A percentile compares a stretch with the other conserved stretches of the same genome.
phyloP scores from a whole-genome alignment of 345 rosid genomes.

The Anastatica hierochuntica region DNA sequence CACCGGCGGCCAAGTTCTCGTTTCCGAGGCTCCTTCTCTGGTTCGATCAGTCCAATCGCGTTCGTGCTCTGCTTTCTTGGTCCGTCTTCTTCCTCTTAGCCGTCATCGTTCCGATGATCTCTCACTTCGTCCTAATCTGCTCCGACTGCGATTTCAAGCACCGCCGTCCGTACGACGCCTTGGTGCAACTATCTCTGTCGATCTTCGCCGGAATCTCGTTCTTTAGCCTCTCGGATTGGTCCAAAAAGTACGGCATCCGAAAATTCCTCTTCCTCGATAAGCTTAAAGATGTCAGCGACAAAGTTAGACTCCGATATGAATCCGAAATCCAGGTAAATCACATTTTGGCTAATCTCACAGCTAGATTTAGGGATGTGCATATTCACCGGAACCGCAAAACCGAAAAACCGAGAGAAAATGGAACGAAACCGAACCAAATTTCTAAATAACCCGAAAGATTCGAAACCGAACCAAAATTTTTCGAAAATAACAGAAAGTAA shows the following conservation, averaged over 20 bases:
- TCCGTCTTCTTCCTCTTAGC: slow-evolving; percentile 56
- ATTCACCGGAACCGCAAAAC: too few relatives aligned
- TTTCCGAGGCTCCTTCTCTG: slow-evolving; percentile 19
- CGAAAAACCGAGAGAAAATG: too few relatives aligned
- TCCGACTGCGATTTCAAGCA: slow-evolving; percentile 45
- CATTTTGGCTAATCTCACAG: background rate
- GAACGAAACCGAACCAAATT: too few relatives aligned
- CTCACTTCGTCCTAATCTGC: slow-evolving; percentile 59
- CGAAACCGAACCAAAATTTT: too few relatives aligned
- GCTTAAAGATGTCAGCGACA: slow-evolving; percentile 41
- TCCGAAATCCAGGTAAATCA: slow-evolving; percentile 48
- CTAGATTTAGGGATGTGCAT: background rate
- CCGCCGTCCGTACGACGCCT: slow-evolving; percentile 57
- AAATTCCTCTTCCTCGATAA: slow-evolving; percentile 68
- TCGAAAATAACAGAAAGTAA: too few relatives aligned
- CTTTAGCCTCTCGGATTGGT: slow-evolving; percentile 49
- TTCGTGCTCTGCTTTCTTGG: slow-evolving; percentile 51
- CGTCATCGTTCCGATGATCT: slow-evolving; percentile 50
- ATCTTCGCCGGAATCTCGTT: slow-evolving; percentile 63
- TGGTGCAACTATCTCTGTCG: slow-evolving; percentile 64
- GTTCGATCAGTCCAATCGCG: slow-evolving; percentile 53
- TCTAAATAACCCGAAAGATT: too few relatives aligned
- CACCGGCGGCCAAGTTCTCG: background rate
- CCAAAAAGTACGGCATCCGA: slow-evolving; percentile 48
- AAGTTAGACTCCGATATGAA: slow-evolving; percentile 43